Percentiles rank a stretch among this genome's conserved stretches.
These are phyloP conservation scores for Oryza rufipogon DNA, from an alignment of 176 grass and related monocot genomes.

Conservation along the genomic window DNA sequence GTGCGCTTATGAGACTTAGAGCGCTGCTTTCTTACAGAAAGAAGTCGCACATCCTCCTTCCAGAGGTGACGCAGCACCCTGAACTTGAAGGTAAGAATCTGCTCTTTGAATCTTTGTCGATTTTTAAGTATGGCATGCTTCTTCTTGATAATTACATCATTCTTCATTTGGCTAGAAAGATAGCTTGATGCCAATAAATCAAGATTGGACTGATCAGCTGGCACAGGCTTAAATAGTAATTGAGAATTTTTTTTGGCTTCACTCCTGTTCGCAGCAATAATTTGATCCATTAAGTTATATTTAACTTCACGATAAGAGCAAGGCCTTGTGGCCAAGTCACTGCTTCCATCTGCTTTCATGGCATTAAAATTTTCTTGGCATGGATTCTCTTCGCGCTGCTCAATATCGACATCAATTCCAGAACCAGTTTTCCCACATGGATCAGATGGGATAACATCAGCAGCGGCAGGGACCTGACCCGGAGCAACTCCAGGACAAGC, in stretches of 20 bases:
- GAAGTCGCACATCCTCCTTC: slow-evolving; percentile 83
- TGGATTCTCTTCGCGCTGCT: slow-evolving; percentile 29
- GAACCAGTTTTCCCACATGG: slow-evolving; percentile 16
- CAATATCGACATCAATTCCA: slow-evolving; percentile 27
- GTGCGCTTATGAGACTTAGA: slow-evolving; percentile 73
- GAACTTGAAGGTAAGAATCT: slow-evolving; percentile 81
- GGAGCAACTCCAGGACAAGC: slow-evolving; percentile 26
- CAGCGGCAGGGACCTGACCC: slow-evolving; percentile 3
- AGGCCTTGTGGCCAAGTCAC: slow-evolving; percentile 22
- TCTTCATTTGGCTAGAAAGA: slow-evolving; percentile 43
- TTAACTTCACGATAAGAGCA: slow-evolving; percentile 23
- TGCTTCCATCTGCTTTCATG: slow-evolving; percentile 21
- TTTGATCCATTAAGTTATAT: slow-evolving; percentile 51
- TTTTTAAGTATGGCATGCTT: slow-evolving; percentile 53
- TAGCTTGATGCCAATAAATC: slow-evolving; percentile 50
- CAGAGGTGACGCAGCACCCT: slow-evolving; percentile 72
- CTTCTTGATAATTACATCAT: slow-evolving; percentile 58
- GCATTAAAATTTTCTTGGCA: slow-evolving; percentile 44
- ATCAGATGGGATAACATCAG: slow-evolving; percentile 36
- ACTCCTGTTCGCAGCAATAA: slow-evolving; percentile 53
- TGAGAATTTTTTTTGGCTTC: slow-evolving; percentile 40
- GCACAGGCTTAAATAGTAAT: slow-evolving; percentile 46
- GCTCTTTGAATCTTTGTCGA: slow-evolving; percentile 69
- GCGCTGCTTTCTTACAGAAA: slow-evolving; percentile 67
- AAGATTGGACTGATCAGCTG: slow-evolving; percentile 35